Base-by-base conservation (phyloP, 2,329 filamentous ascomycete genomes). In the Pseudogymnoascus sp. region DNA sequence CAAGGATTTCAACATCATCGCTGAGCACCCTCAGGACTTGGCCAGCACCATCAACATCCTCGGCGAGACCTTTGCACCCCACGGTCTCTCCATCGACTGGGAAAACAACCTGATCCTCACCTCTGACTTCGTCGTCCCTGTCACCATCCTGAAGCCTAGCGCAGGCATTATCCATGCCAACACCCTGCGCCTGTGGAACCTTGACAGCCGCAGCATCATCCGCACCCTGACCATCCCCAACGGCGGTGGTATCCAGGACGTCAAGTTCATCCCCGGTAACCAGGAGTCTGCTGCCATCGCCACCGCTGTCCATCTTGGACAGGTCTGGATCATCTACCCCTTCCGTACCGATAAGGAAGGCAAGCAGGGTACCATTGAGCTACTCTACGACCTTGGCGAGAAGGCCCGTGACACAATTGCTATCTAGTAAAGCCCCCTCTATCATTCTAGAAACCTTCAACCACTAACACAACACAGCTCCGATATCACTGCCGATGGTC, bases 261-360 rank as follows among this genome's bases (percentile, higher is more conserved):
- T 85, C 67, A 85, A 85, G 70, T 84, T 84, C 71, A 85, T 85
- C 63, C 82, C 82, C 0, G 79, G 79, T 7, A 81, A 85, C 73
- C 67, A 73, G 5, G 82, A 85, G 63, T 74, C 73, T 33, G 82
- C 82, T 30, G 82, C 82, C 9, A 72, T 85, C 21, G 82, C 82
- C 7, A 83, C 81, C 10, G 82, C 83, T 13, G 82, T 85, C 18
- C 76, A 78, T 30, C 76, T 79, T 2, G 82, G 81, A 8, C 76
- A 84, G 65, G 79, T 84, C 64, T 85, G 82, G 82, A 79, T 84
- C 69, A 83, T 86, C 71, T 85, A 85, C 68, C 82, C 82, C 19
- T 79, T 79, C 74, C 79, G 80, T 63, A 78, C 74, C 62, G 75
- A 82, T 65, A 68, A 74, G 6, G 74, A 79, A 19, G 82, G 82